Evolutionary conservation across 441 rosid genomes (phyloP), one percentile per base, ranked within the genome.

Genomic region (Brassica balearica): DNA sequence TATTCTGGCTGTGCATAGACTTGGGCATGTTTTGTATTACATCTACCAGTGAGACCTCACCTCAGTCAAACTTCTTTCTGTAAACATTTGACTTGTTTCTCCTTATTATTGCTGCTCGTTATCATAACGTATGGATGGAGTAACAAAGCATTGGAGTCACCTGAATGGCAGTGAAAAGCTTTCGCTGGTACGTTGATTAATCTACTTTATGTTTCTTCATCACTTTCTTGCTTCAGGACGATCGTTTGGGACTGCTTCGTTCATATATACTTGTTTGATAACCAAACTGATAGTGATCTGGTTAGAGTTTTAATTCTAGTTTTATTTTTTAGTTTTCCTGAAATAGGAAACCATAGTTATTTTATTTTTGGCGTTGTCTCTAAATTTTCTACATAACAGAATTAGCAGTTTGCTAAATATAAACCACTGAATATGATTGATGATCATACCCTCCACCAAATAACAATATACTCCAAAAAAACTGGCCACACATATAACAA

Each of bases 121-220:
- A 46, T 46, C 5, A 46, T 46, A 46, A 1, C 4, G 1, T 6
- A 46, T 46, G 55, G 55, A 46, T 1, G 1, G 55, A 46, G 55
- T 12, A 46, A 12, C 53, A 46, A 87, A 84, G 92, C 94, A 79
- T 77, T 96, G 46, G 86, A 88, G 76, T 75, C 82, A 32, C 86
- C 92, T 46, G 86, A 88, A 64, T 89, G 95, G 92, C 85, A 71
- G 51, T 90, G 77, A 88, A 87, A 76, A 86, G 72, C 63, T 23
- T 64, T 65, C 25, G 7, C 72, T 46, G 83, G 83, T 80, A 65
- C 11, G 64, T 69, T 48, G 14, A 23, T 56, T 15, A 23, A 6
- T 51, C 62, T 43, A 25, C 43, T 60, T 23, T 23, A 23, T 23
- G 25, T 23, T 23, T 23, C 25, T 23, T 55, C 78, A 55, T 23